Conservation (phyloP, 169 alveolate genomes). For the Eimeria necatrix region DNA sequence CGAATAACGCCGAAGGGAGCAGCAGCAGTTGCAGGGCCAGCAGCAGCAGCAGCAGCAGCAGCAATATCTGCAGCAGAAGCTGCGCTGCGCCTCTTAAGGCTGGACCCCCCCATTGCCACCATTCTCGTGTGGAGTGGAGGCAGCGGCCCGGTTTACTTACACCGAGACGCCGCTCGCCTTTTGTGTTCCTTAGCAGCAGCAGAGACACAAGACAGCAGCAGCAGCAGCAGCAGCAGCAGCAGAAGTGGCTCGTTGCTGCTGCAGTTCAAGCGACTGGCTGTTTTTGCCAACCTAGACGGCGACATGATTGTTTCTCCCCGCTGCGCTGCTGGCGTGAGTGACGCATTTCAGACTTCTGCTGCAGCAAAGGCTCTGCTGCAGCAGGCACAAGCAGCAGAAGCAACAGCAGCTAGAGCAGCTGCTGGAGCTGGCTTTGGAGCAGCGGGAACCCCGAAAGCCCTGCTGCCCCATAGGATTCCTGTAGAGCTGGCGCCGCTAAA, state of each 20-base stretch:
- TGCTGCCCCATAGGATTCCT: slow-evolving; percentile 1
- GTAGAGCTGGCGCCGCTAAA: slow-evolving; percentile 28
- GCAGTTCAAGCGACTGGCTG: neutral
- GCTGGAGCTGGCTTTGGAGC: neutral
- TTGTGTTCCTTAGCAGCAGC: slow-evolving; percentile 30
- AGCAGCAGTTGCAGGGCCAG: neutral
- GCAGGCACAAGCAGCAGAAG: neutral
- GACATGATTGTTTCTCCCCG: slow-evolving; percentile 3
- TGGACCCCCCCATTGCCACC: neutral
- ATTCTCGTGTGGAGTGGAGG: neutral
- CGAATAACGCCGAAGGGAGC: slow-evolving; percentile 5
- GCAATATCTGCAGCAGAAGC: neutral
- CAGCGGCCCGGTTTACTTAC: neutral
- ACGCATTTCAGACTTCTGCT: neutral
- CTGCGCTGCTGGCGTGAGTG: slow-evolving; percentile 8
- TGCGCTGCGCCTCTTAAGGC: neutral
- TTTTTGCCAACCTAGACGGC: neutral
- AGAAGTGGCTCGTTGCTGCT: neutral
- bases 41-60: slow-evolving; percentile 20
- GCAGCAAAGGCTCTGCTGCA: slow-evolving; percentile 1
- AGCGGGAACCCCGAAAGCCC: slow-evolving; percentile 13
- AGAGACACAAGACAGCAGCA: neutral
- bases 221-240: too few species aligned
- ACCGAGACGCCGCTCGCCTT: neutral
- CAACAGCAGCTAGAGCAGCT: neutral